phyloP scores from a whole-genome alignment of 2,329 filamentous ascomycete species.

The Ophiostoma sp. region DNA sequence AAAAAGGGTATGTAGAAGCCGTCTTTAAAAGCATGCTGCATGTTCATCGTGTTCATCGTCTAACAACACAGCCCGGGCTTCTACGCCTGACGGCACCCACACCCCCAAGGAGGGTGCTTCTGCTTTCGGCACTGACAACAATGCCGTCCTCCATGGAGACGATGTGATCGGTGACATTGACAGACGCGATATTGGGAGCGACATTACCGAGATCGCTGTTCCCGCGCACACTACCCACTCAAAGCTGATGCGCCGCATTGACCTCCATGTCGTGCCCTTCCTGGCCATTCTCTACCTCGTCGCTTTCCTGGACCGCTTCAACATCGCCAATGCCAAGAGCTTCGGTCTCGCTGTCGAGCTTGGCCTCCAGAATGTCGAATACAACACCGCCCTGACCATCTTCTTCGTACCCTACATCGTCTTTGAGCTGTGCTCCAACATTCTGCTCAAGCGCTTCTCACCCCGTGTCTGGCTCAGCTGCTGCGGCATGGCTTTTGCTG shows the following conservation, averaged over 20 bases:
- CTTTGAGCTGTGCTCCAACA: slow-evolving; percentile 66
- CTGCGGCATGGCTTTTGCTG: slow-evolving; percentile 67
- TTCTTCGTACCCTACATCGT: slow-evolving; percentile 76
- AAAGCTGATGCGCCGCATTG: slow-evolving; percentile 63
- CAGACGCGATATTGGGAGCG: slow-evolving; percentile 8
- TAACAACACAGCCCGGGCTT: slow-evolving; percentile 13
- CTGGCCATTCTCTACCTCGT: slow-evolving; percentile 66
- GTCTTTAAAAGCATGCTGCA: not conserved
- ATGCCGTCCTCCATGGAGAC: slow-evolving; percentile 11
- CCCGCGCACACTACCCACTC: slow-evolving; percentile 56
- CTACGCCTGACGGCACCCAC: slow-evolving; percentile 14
- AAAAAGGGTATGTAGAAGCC: not conserved
- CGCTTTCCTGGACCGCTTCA: slow-evolving; percentile 68
- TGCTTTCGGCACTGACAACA: slow-evolving; percentile 13
- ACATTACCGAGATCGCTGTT: slow-evolving; percentile 29
- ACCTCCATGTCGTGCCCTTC: slow-evolving; percentile 65
- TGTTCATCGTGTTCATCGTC: not conserved
- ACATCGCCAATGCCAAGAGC: slow-evolving; percentile 70
- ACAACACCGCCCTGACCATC: slow-evolving; percentile 64
- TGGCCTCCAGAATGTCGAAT: slow-evolving; percentile 52
- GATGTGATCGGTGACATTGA: slow-evolving; percentile 10
- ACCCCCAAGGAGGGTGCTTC: slow-evolving; percentile 14
- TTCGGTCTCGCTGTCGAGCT: slow-evolving; percentile 61
- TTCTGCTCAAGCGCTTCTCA: slow-evolving; percentile 61
- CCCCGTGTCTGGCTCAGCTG: slow-evolving; percentile 69